Conservation (phyloP, 495 filamentous ascomycete genomes). For the Penicillium mononematosum region DNA sequence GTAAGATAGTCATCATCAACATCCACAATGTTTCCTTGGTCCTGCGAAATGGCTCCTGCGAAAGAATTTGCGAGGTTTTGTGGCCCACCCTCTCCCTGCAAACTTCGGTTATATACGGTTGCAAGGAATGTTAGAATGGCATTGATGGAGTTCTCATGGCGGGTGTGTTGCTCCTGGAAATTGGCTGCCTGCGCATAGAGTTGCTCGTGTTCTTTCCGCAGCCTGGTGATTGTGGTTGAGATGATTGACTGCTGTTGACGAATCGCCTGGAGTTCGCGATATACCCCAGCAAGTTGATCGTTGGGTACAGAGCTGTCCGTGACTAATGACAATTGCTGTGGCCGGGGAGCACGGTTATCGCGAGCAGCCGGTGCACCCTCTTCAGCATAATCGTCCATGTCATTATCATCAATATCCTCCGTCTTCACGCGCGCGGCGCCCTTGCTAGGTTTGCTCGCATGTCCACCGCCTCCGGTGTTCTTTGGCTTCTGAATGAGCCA, state of each 20-base stretch:
- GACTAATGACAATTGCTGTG: constrained; percentile 43
- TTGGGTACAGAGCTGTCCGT: constrained; percentile 57
- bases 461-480: constrained; percentile 46
- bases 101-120: constrained; percentile 85
- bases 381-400: constrained; percentile 69
- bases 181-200: constrained; percentile 85
- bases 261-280: constrained; percentile 74
- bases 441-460: constrained; percentile 51
- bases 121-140: constrained; percentile 96
- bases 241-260: constrained; percentile 84
- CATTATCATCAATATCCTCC: constrained; percentile 65
- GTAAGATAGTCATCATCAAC: constrained; percentile 60
- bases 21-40: constrained; percentile 69
- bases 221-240: constrained; percentile 69
- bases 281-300: constrained; percentile 74
- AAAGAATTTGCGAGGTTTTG: constrained; percentile 72
- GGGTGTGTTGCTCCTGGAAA: constrained; percentile 88
- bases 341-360: constrained; percentile 37
- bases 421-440: constrained; percentile 58
- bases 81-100: constrained; percentile 59
- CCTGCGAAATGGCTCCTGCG: constrained; percentile 64
- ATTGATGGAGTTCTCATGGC: constrained; percentile 97
- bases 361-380: constrained; percentile 33
- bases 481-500: constrained; percentile 99
- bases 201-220: constrained; percentile 81